A percentile compares a stretch with the other conserved stretches of the same genome.
These are phyloP conservation scores for Apiospora koreana DNA, from an alignment of 2,329 filamentous ascomycete genomes.

Conservation along the genomic window DNA sequence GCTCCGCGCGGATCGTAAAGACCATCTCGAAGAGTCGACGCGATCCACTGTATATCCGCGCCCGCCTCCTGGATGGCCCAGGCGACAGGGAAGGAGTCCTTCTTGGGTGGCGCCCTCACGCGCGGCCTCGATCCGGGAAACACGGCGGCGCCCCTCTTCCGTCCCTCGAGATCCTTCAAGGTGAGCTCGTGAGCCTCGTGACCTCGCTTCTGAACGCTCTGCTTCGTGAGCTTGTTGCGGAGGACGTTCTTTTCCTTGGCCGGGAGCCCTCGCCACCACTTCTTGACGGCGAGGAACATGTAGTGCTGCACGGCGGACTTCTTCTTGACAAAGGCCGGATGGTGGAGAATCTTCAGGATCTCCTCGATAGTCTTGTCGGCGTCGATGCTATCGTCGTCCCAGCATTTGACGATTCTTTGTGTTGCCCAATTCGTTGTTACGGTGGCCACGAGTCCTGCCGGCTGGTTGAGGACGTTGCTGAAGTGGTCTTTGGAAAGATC, in stretches of 20 bases:
- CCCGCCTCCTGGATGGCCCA: conserved; percentile 23
- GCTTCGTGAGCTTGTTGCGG: conserved; percentile 28
- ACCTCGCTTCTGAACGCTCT: conserved; percentile 27
- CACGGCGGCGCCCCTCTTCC: conserved; percentile 25
- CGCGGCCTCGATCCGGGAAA: conserved; percentile 30
- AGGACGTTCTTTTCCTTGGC: conserved; percentile 23
- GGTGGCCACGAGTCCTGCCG: conserved; percentile 54
- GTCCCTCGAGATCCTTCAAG: conserved; percentile 26
- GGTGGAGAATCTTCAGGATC: conserved; percentile 65
- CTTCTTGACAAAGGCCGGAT: conserved; percentile 55
- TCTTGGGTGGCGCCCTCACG: conserved; percentile 27
- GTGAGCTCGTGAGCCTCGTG: conserved; percentile 32
- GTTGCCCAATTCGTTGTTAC: conserved; percentile 66
- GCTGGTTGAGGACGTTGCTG: conserved; percentile 58
- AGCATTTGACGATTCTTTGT: conserved; percentile 68
- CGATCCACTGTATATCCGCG: conserved; percentile 18
- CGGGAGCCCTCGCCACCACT: conserved; percentile 47
- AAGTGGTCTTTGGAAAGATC: conserved; percentile 63
- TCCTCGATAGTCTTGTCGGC: conserved; percentile 64
- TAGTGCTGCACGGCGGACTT: conserved; percentile 60
- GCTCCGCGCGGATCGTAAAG: not conserved
- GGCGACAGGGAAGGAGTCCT: conserved; percentile 25
- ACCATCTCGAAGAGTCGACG: not conserved
- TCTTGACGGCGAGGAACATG: conserved; percentile 66
- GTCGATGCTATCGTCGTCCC: conserved; percentile 64